These are phyloP conservation scores for Aegilops umbellulata DNA, from an alignment of 176 grass and related monocot species.

Conservation along the genomic window DNA sequence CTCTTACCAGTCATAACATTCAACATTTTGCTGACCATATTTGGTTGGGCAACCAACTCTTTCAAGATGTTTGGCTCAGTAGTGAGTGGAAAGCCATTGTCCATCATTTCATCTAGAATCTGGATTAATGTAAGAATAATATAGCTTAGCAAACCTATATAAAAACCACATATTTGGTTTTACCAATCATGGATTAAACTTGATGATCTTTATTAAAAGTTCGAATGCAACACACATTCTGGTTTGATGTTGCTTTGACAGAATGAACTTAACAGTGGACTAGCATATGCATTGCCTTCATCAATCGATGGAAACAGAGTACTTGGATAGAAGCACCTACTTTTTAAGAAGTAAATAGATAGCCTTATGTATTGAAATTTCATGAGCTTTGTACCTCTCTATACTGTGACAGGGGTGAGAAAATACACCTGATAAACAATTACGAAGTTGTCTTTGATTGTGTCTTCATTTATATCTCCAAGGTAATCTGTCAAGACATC, in stretches of 20 bases:
- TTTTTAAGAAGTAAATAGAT: not conserved
- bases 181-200: not conserved
- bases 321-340: not conserved
- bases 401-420: not conserved
- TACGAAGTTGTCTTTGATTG: constrained; percentile 95
- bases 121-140: constrained; percentile 36
- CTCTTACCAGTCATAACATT: constrained; percentile 78
- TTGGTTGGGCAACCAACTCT: constrained; percentile 77
- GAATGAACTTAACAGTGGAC: not conserved
- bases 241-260: not conserved
- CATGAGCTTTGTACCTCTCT: not conserved
- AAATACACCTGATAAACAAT: constrained; percentile 81
- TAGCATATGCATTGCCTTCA: not conserved
- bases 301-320: not conserved
- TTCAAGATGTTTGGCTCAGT: constrained; percentile 90
- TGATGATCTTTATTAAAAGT: not conserved
- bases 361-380: not conserved
- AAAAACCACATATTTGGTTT: not conserved
- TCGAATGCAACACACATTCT: constrained; percentile 1
- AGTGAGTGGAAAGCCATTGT: constrained; percentile 93
- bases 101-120: constrained; percentile 99
- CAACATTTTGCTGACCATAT: constrained; percentile 82
- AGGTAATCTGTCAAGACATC: constrained; percentile 88
- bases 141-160: constrained; percentile 14
- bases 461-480: constrained; percentile 81